Evolutionary conservation across 371 early-diverging fungal species (phyloP).

Genomic region (Entomophthora muscae): DNA sequence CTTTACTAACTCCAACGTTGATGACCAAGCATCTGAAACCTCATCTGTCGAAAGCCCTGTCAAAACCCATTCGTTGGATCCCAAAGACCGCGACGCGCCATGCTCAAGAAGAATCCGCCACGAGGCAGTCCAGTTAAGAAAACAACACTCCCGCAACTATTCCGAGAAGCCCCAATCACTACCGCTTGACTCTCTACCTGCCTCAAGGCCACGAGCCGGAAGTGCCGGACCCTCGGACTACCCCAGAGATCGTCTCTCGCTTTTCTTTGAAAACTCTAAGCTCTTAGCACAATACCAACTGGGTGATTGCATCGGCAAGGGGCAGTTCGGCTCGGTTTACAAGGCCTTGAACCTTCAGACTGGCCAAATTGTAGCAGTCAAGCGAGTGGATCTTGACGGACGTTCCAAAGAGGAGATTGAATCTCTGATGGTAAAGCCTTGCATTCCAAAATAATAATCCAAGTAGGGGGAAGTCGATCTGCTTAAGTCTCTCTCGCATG

Average conservation of each 20-base stretch:
- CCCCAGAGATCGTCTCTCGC: background rate
- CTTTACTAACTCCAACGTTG: background rate
- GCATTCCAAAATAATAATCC: conserved; percentile 1
- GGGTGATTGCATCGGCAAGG: conserved; percentile 81
- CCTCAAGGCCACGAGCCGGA: background rate
- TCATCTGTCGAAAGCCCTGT: background rate
- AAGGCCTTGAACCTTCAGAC: conserved; percentile 65
- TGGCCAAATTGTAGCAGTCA: conserved; percentile 77
- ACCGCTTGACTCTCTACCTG: background rate
- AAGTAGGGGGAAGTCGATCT: conserved; percentile 40
- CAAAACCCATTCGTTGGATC: too few species aligned
- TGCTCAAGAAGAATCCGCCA: background rate
- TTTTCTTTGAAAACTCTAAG: background rate
- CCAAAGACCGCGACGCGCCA: too few species aligned
- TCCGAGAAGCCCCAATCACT: conserved; percentile 1
- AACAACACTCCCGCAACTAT: conserved; percentile 5
- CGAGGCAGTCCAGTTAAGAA: background rate
- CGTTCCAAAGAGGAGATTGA: conserved; percentile 37
- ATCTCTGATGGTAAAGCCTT: conserved; percentile 24
- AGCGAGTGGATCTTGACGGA: conserved; percentile 55
- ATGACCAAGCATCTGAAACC: background rate
- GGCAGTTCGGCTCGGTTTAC: conserved; percentile 80
- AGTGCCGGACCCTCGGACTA: too few species aligned
- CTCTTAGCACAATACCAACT: conserved; percentile 31
- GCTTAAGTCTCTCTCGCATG: conserved; percentile 52